Evolutionary conservation across 768 basidiomycete genomes (phyloP).

Genomic region (Termitomyces sp.): DNA sequence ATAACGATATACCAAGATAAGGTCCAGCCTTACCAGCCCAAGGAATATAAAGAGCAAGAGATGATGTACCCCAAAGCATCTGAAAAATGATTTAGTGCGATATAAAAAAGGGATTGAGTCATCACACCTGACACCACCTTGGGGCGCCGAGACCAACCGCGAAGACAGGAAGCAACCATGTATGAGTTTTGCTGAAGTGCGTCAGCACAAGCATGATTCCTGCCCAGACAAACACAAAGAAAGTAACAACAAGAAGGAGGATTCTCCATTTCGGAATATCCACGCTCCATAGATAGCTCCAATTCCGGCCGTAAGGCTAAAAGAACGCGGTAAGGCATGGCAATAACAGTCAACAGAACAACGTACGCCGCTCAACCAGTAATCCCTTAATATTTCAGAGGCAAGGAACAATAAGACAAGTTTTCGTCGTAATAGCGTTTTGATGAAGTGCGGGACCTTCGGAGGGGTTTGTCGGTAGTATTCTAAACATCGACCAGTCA

Average conservation of each 20-base stretch:
- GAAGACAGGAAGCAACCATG: slow-evolving; percentile 92
- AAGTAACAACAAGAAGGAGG: slow-evolving; percentile 68
- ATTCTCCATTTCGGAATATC: slow-evolving; percentile 82
- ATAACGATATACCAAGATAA: slow-evolving; percentile 84
- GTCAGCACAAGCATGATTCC: slow-evolving; percentile 69
- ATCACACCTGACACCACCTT: slow-evolving; percentile 82
- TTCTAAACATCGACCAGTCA: slow-evolving; percentile 36
- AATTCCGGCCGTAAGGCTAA: slow-evolving; percentile 89
- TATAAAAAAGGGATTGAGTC: not conserved
- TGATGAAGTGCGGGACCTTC: slow-evolving; percentile 90
- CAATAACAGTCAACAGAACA: not conserved
- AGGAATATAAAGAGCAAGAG: slow-evolving; percentile 87
- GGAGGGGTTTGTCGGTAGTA: slow-evolving; percentile 92
- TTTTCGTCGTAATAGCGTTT: slow-evolving; percentile 84
- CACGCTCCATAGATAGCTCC: slow-evolving; percentile 89
- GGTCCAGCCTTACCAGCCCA: slow-evolving; percentile 87
- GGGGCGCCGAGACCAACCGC: slow-evolving; percentile 93
- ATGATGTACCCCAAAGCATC: slow-evolving; percentile 96
- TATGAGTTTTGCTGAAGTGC: slow-evolving; percentile 88
- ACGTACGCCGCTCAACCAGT: slow-evolving; percentile 84
- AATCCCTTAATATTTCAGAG: slow-evolving; percentile 87
- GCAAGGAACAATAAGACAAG: slow-evolving; percentile 94
- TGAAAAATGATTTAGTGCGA: slow-evolving; percentile 16
- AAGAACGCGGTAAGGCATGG: slow-evolving; percentile 12
- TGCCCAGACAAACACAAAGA: slow-evolving; percentile 90